These are phyloP conservation scores for Malania oleifera DNA, from an alignment of 164 flowering plant species.

Conservation along the genomic window DNA sequence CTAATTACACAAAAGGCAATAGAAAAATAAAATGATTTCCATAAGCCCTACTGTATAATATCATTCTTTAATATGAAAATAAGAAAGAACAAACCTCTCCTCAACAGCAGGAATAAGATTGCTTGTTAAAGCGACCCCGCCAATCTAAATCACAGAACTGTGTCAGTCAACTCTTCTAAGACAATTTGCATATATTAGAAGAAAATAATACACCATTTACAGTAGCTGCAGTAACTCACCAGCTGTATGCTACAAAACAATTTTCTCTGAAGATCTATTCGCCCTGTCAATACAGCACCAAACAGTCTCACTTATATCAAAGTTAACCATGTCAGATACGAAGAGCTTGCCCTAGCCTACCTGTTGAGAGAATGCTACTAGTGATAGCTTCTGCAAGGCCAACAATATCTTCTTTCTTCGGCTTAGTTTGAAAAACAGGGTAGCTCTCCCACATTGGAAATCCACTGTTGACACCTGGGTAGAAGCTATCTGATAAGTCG, in stretches of 20 bases:
- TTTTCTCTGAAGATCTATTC: constrained; percentile 91
- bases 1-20: too few relatives aligned
- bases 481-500: constrained; percentile 63
- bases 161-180: constrained; percentile 13
- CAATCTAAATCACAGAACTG: constrained; percentile 50
- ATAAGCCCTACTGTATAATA: neutral
- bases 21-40: too few relatives aligned
- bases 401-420: constrained; percentile 77
- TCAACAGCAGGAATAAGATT: constrained; percentile 90
- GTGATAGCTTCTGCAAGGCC: constrained; percentile 98
- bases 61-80: constrained; percentile 2
- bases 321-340: constrained; percentile 2
- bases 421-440: constrained; percentile 50
- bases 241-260: constrained; percentile 92
- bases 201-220: neutral
- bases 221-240: constrained; percentile 41
- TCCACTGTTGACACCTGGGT: constrained; percentile 48
- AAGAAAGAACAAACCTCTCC: constrained; percentile 60
- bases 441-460: constrained; percentile 79
- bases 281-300: constrained; percentile 49
- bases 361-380: constrained; percentile 86
- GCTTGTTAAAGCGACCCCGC: constrained; percentile 83
- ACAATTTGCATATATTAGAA: neutral
- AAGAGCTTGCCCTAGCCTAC: constrained; percentile 25
- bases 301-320: constrained; percentile 1